Conservation (phyloP, 148 eudicot genomes). For the Agrostemma githago region DNA sequence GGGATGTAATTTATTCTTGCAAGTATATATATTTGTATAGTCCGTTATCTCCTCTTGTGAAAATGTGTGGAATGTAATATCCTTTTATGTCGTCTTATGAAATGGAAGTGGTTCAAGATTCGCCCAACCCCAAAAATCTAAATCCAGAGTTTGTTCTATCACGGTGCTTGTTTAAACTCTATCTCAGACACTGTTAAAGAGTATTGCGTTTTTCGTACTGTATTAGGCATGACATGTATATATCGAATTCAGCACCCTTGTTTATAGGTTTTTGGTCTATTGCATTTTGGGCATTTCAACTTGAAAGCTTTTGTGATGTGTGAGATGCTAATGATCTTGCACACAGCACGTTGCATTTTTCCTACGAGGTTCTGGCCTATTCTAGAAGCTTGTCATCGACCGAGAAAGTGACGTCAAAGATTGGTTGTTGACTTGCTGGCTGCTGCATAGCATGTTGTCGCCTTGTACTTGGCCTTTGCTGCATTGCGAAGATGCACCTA, state of each 20-base stretch:
- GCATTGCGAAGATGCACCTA: neutral
- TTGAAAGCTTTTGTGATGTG: neutral
- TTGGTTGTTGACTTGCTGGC: neutral
- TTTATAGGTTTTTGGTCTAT: neutral
- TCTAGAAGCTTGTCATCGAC: neutral
- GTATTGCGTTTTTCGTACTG: no score
- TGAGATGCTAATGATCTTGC: no score
- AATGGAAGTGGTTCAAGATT: constrained; percentile 6
- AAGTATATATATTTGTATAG: constrained; percentile 24
- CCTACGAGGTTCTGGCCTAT: neutral
- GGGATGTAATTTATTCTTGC: constrained; percentile 9
- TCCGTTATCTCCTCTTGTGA: constrained; percentile 3
- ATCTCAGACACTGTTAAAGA: neutral
- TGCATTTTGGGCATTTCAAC: neutral
- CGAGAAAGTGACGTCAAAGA: neutral
- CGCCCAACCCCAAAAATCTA: neutral
- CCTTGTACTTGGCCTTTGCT: neutral
- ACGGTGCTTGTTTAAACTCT: neutral
- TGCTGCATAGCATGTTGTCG: neutral
- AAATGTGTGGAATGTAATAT: constrained; percentile 14
- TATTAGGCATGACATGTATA: neutral
- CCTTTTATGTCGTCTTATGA: neutral
- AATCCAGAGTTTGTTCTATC: no score
- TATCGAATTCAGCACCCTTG: neutral
- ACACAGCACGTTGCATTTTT: neutral